Evolutionary conservation across 331 rosid species (phyloP).

Genomic region (Acacia concinna): DNA sequence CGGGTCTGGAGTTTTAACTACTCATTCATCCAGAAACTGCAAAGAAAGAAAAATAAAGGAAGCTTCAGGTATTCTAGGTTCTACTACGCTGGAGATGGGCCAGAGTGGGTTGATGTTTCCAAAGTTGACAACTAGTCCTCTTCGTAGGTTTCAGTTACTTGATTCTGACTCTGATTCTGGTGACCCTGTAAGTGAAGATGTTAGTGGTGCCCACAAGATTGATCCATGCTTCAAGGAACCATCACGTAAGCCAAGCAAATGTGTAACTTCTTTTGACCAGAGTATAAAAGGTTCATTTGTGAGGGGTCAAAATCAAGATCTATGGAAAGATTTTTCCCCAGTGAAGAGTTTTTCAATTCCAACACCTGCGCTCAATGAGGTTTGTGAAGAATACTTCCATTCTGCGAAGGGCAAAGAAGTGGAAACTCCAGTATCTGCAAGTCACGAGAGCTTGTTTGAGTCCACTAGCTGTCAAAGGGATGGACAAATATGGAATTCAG

Average conservation of each 20-base stretch:
- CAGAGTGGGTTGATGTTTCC: slow-evolving; percentile 48
- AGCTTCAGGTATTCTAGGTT: slow-evolving; percentile 39
- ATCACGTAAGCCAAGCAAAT: slow-evolving; percentile 1
- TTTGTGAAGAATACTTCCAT: slow-evolving; percentile 62
- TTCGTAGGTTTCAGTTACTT: slow-evolving; percentile 74
- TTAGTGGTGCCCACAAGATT: slow-evolving; percentile 22
- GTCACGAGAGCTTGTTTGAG: slow-evolving; percentile 23
- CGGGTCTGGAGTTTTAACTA: slow-evolving; percentile 45
- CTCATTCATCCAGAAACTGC: slow-evolving; percentile 37
- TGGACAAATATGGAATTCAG: slow-evolving; percentile 42
- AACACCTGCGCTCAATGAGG: slow-evolving; percentile 80
- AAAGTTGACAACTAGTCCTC: slow-evolving; percentile 68
- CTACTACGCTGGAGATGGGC: slow-evolving; percentile 39
- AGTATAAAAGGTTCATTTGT: slow-evolving; percentile 21
- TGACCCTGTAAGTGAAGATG: slow-evolving; percentile 42
- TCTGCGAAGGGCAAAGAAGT: slow-evolving; percentile 38
- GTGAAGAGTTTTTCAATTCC: slow-evolving; percentile 52
- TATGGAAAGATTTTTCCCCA: slow-evolving; percentile 69
- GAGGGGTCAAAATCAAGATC: slow-evolving; percentile 39
- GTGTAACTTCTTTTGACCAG: slow-evolving; percentile 31
- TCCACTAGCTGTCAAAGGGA: slow-evolving; percentile 38
- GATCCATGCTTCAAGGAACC: slow-evolving; percentile 34
- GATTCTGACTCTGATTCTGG: slow-evolving; percentile 84
- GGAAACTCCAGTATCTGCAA: slow-evolving; percentile 25
- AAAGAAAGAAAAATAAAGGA: slow-evolving; percentile 50